Evolutionary conservation across 2,329 filamentous ascomycete species (phyloP).

Genomic region (Colletotrichum sp.): DNA sequence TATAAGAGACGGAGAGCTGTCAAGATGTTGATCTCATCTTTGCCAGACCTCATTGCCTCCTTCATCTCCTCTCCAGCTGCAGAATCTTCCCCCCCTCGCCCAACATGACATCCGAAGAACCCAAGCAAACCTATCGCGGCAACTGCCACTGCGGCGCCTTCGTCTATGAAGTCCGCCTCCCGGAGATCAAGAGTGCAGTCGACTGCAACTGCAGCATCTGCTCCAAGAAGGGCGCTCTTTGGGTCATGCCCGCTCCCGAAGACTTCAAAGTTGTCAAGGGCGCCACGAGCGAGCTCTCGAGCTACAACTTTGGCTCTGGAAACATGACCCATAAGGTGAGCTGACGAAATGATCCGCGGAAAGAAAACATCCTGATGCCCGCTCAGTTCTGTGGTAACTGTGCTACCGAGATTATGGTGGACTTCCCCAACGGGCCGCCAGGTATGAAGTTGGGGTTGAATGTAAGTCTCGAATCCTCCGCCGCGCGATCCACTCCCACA

Average conservation of each 20-base stretch:
- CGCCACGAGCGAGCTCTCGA: constrained; percentile 39
- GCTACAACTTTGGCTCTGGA: constrained; percentile 48
- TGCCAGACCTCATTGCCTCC: background rate
- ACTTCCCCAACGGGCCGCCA: constrained; percentile 29
- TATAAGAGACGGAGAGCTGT: background rate
- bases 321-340: constrained; percentile 47
- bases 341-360: background rate
- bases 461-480: constrained; percentile 33
- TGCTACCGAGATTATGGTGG: constrained; percentile 46
- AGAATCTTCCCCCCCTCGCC: background rate
- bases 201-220: constrained; percentile 75
- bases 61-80: background rate
- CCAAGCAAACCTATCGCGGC: constrained; percentile 51
- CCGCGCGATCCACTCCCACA: background rate
- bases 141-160: constrained; percentile 64
- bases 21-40: background rate
- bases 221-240: constrained; percentile 51
- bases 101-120: constrained; percentile 1
- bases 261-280: constrained; percentile 54
- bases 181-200: constrained; percentile 60
- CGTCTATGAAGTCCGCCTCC: constrained; percentile 55
- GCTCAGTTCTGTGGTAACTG: constrained; percentile 58
- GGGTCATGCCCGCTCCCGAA: constrained; percentile 32
- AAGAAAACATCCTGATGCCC: background rate
- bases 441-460: constrained; percentile 44